A percentile compares a stretch with the other conserved stretches of the same genome.
Evolutionary conservation across 345 rosid genomes (phyloP).

Genomic region (Durio zibethinus): DNA sequence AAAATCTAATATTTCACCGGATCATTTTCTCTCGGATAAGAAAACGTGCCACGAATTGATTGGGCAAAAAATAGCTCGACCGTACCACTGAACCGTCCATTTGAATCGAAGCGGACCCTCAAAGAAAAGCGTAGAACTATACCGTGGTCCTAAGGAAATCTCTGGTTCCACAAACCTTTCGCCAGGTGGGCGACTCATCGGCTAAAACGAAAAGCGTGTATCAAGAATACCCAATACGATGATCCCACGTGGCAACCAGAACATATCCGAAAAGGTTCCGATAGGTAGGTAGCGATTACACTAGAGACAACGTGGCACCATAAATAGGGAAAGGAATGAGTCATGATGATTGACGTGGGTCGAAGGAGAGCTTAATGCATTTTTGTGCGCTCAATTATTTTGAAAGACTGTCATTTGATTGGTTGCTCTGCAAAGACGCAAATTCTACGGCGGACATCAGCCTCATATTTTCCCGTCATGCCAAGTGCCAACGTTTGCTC

Average conservation of each 20-base stretch:
- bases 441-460: conserved; percentile 21
- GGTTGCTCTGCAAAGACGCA: not conserved
- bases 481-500: conserved; percentile 17
- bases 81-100: no score
- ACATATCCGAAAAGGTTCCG: not conserved
- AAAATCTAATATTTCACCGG: no score
- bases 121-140: no score
- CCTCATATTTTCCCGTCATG: no score
- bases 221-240: not conserved
- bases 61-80: no score
- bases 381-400: not conserved
- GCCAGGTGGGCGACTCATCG: no score
- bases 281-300: conserved; percentile 7
- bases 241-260: not conserved
- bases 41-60: no score
- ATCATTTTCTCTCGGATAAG: no score
- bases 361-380: not conserved
- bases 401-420: not conserved
- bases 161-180: no score
- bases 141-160: no score
- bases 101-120: no score
- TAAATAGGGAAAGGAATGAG: not conserved
- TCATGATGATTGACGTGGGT: not conserved
- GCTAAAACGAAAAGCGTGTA: conserved; percentile 1
- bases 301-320: conserved; percentile 24